Conservation (phyloP, 2,329 filamentous ascomycete species). For the Colletotrichum siamense region DNA sequence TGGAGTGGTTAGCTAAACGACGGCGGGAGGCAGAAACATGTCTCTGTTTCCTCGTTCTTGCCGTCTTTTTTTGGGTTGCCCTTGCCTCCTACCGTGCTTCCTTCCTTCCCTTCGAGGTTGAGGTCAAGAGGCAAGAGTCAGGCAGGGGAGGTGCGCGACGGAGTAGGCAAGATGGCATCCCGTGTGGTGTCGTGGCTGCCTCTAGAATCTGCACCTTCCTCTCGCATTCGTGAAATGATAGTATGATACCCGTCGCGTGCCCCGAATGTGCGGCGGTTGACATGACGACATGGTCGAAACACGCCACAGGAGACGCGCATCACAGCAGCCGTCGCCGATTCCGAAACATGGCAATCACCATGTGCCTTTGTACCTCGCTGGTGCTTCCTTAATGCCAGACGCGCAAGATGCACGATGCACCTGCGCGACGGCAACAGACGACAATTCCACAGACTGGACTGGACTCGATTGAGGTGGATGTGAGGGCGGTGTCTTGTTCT, state of each 20-base stretch:
- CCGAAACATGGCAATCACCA: not conserved
- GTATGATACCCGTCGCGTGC: not conserved
- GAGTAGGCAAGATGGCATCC: not conserved
- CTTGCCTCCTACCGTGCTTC: not conserved
- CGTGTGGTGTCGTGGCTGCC: not conserved
- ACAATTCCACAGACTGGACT: not conserved
- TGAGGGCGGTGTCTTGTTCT: not conserved
- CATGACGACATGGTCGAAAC: constrained; percentile 13
- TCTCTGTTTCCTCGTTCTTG: not conserved
- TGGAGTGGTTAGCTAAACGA: not conserved
- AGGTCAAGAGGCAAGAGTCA: not conserved
- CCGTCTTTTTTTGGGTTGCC: not conserved
- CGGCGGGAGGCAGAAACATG: not conserved
- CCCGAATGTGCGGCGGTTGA: not conserved
- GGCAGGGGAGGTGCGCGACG: not conserved
- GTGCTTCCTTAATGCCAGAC: not conserved
- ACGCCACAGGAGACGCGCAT: not conserved
- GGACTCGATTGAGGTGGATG: not conserved
- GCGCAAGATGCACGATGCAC: not conserved
- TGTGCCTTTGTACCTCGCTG: not conserved
- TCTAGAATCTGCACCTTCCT: not conserved
- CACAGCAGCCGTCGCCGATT: not conserved
- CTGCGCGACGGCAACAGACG: not conserved
- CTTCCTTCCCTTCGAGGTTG: not conserved
- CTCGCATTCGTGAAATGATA: not conserved